Conservation (phyloP, 2,329 filamentous ascomycete genomes). For the Botrytis medusae region DNA sequence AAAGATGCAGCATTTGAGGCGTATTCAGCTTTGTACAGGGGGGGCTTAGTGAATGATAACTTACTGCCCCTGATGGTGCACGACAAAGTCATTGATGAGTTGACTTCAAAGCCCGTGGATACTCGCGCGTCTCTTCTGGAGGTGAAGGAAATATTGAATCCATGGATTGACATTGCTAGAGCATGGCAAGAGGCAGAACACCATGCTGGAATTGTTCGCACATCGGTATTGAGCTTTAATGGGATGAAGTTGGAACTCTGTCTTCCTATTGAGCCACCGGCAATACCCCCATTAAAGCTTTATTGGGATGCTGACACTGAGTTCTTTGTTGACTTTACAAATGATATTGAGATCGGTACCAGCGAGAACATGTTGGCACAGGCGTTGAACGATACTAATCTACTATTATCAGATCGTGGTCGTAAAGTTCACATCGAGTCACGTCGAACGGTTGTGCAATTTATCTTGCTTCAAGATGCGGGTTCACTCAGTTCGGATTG, state of each 20-base stretch:
- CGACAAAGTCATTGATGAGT: slow-evolving; percentile 42
- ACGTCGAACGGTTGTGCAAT: slow-evolving; percentile 29
- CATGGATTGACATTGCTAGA: slow-evolving; percentile 42
- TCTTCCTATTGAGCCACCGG: slow-evolving; percentile 30
- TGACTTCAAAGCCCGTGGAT: slow-evolving; percentile 56
- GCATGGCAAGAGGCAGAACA: slow-evolving; percentile 58
- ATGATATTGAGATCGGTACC: background rate
- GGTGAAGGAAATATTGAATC: slow-evolving; percentile 40
- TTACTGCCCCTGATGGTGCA: slow-evolving; percentile 60
- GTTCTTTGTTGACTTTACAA: slow-evolving; percentile 19
- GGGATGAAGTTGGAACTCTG: slow-evolving; percentile 26
- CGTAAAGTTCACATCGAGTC: slow-evolving; percentile 28
- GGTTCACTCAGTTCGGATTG: background rate
- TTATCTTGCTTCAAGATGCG: slow-evolving; percentile 20
- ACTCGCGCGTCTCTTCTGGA: slow-evolving; percentile 43
- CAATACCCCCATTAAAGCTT: slow-evolving; percentile 30
- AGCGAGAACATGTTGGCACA: background rate
- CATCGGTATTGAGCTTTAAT: slow-evolving; percentile 16
- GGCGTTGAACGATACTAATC: slow-evolving; percentile 28
- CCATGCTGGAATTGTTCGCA: slow-evolving; percentile 52
- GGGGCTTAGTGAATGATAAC: slow-evolving; percentile 73
- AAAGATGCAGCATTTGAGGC: slow-evolving; percentile 78
- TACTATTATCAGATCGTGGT: slow-evolving; percentile 32
- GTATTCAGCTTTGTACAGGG: slow-evolving; percentile 67
- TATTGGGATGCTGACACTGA: slow-evolving; percentile 37